A percentile compares a stretch with the other conserved stretches of the same genome.
Conservation (phyloP, 108 stramenopile species). For the Stephanodiscus triporus region DNA sequence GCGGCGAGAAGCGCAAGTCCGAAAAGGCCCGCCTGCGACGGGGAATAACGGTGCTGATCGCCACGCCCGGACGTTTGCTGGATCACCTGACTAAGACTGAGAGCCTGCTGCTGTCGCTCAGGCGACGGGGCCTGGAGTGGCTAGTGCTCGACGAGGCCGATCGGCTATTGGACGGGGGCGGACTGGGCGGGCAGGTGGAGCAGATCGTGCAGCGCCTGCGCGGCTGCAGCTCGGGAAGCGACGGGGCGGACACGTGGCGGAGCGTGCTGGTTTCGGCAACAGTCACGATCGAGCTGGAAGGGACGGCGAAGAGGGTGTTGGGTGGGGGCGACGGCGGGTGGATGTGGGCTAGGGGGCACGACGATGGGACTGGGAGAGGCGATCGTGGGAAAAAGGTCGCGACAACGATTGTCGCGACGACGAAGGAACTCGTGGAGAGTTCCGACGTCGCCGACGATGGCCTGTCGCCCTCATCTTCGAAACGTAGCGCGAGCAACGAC, state of each 20-base stretch:
- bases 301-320: conserved; percentile 62
- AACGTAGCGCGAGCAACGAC: background rate
- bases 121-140: conserved; percentile 65
- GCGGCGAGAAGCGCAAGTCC: conserved; percentile 92
- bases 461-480: background rate
- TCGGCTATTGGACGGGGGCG: conserved; percentile 89
- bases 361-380: conserved; percentile 2
- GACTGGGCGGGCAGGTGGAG: conserved; percentile 89
- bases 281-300: conserved; percentile 66
- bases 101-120: conserved; percentile 68
- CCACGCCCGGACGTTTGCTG: conserved; percentile 95
- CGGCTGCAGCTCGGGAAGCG: conserved; percentile 53
- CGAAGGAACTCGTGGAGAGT: conserved; percentile 18
- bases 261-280: conserved; percentile 92
- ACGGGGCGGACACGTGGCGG: conserved; percentile 58
- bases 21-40: conserved; percentile 97
- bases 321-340: conserved; percentile 49
- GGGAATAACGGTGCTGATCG: conserved; percentile 91
- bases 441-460: background rate
- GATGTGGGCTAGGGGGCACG: conserved; percentile 71
- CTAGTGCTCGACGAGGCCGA: conserved; percentile 96
- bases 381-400: background rate
- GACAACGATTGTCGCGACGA: conserved; percentile 1
- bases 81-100: conserved; percentile 94
- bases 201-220: conserved; percentile 83